Evolutionary conservation across 306 rosid species (phyloP), one percentile per base, ranked within the genome.

Genomic region (Dryas drummondii): DNA sequence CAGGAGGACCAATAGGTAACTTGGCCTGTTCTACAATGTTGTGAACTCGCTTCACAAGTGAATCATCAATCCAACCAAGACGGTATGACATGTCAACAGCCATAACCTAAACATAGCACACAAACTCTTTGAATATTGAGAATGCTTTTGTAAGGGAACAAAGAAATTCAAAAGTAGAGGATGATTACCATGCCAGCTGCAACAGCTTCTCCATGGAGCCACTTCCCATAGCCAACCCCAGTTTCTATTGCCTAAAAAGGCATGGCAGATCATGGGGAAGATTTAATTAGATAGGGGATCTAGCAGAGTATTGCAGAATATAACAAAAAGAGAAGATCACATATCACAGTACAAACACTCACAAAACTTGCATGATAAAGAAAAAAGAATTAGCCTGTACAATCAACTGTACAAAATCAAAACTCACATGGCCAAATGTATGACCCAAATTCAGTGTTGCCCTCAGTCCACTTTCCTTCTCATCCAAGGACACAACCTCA

Each of bases 121-220:
- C 47, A 79, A 66, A 42, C 80, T 81, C 70, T 72, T 76, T 78
- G 50, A 67, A 66, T 37, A 77, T 26, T 47, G 53, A 70, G 2
- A 51, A 61, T 32, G 5, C 19, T 6, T 14, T n/a, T 32, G 51
- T 56, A 19, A 78, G 74, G 70, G 55, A 77, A 62, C 16, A 46
- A 48, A 70, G 69, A 72, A 27, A 71, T 27, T 71, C 19, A 48
- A 60, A 42, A 46, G 51, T 45, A 51, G 57, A 54, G 16, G 49
- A 9, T n/a, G 45, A 70, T 57, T 90, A 90, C 99, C 97, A 5
- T 92, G 86, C 97, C 99, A 70, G 93, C 96, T 44, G 98, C 98
- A 87, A 96, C 93, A 76, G 97, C 99, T 87, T 96, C 99, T 78
- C 99, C 99, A 57, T 92, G 99, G 80, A 96, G 92, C 98, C 99